Percentiles rank a stretch among this genome's conserved stretches.
phyloP scores from a whole-genome alignment of 2,329 filamentous ascomycete species.

The Leptodontidium sp. region DNA sequence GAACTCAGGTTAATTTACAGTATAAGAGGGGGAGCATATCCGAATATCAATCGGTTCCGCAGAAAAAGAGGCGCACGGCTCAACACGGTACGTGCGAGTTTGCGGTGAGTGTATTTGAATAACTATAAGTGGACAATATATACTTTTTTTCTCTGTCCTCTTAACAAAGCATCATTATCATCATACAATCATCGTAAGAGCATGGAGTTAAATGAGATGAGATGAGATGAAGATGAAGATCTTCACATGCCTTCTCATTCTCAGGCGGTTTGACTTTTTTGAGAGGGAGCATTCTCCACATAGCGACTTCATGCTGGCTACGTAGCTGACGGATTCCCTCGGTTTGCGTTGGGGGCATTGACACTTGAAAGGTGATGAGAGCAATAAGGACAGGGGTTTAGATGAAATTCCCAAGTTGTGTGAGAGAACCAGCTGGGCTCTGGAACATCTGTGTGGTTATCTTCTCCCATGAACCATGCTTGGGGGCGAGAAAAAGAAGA shows the following conservation, averaged over 20 bases:
- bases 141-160: background rate
- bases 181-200: conserved; percentile 23
- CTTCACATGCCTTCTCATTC: conserved; percentile 16
- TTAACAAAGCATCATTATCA: conserved; percentile 10
- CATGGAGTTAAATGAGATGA: background rate
- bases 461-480: conserved; percentile 2
- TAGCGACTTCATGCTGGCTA: conserved; percentile 1
- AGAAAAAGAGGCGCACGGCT: background rate
- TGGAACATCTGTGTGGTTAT: conserved; percentile 7
- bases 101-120: conserved; percentile 16
- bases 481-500: background rate
- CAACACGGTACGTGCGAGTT: conserved; percentile 1
- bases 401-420: conserved; percentile 13
- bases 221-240: conserved; percentile 10
- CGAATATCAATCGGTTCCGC: conserved; percentile 15
- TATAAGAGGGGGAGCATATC: conserved; percentile 10
- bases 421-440: background rate
- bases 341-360: background rate
- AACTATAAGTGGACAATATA: background rate
- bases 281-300: background rate
- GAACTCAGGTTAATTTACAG: no score
- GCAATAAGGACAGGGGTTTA: conserved; percentile 20
- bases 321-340: background rate
- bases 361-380: conserved; percentile 3
- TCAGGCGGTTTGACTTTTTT: background rate